Conservation (phyloP, 106 monocot genomes). For the Chionographis japonica region DNA sequence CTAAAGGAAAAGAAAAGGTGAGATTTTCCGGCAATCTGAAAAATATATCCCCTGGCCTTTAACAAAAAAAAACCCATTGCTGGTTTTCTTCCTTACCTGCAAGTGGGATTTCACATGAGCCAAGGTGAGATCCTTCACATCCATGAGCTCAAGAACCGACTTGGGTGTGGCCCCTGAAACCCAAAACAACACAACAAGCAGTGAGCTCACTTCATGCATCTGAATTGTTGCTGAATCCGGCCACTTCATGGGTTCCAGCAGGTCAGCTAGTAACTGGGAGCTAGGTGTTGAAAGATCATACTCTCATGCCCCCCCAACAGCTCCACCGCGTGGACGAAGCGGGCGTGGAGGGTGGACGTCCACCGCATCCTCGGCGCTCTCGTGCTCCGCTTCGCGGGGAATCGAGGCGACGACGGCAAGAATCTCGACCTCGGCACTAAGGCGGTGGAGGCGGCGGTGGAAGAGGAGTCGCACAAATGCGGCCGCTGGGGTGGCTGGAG, state of each 20-base stretch:
- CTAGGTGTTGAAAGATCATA: slow-evolving; percentile 3
- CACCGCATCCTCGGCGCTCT: slow-evolving; percentile 67
- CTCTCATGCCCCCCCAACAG: slow-evolving; percentile 63
- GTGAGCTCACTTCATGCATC: not conserved
- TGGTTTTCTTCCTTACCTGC: slow-evolving; percentile 23
- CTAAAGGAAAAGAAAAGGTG: not conserved
- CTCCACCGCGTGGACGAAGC: slow-evolving; percentile 61
- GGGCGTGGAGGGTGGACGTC: slow-evolving; percentile 49
- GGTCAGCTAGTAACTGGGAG: no score
- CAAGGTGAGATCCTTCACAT: slow-evolving; percentile 61
- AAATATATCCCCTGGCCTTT: no score
- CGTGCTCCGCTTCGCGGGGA: slow-evolving; percentile 38
- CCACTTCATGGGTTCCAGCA: not conserved
- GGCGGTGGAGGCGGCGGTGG: slow-evolving; percentile 5
- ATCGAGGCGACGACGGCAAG: slow-evolving; percentile 12
- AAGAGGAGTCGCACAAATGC: slow-evolving; percentile 4
- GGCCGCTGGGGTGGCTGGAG: slow-evolving; percentile 18
- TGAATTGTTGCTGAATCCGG: not conserved
- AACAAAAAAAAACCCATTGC: not conserved
- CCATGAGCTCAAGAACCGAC: slow-evolving; percentile 69
- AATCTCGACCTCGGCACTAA: slow-evolving; percentile 8
- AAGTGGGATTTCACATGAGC: slow-evolving; percentile 70
- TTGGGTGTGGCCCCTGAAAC: slow-evolving; percentile 56
- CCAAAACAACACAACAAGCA: not conserved
- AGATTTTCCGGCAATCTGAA: not conserved